Percentiles rank a stretch among this genome's conserved stretches.
Conservation (phyloP, 495 filamentous ascomycete genomes). For the Podospora australis region DNA sequence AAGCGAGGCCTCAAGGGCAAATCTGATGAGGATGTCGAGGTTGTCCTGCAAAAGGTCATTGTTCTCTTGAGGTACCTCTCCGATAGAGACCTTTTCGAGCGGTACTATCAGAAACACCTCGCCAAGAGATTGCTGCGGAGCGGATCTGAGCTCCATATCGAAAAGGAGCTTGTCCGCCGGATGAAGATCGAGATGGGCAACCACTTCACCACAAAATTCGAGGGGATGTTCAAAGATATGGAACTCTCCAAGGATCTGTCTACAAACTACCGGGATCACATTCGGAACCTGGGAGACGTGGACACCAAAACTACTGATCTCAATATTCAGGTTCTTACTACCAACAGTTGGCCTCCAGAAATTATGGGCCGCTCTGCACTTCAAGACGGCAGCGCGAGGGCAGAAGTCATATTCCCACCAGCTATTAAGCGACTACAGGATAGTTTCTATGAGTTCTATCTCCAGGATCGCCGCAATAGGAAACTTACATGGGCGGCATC, state of each 20-base stretch:
- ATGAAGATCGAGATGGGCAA: constrained; percentile 96
- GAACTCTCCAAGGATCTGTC: constrained; percentile 81
- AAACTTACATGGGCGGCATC: constrained; percentile 72
- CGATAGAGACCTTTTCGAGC: constrained; percentile 93
- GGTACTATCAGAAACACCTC: constrained; percentile 97
- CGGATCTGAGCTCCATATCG: constrained; percentile 77
- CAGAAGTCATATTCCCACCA: constrained; percentile 61
- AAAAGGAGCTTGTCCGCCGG: constrained; percentile 90
- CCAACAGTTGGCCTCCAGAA: constrained; percentile 90
- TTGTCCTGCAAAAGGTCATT: constrained; percentile 83
- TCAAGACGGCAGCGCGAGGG: constrained; percentile 44
- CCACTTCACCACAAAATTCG: constrained; percentile 83
- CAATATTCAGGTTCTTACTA: constrained; percentile 77
- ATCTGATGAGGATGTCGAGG: constrained; percentile 84
- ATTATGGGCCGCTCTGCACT: constrained; percentile 53
- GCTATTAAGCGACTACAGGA: constrained; percentile 71
- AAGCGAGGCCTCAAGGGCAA: constrained; percentile 91
- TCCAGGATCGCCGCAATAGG: constrained; percentile 77
- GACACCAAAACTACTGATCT: constrained; percentile 69
- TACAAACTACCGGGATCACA: constrained; percentile 62
- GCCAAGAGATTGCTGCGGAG: constrained; percentile 77
- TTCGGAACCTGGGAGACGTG: constrained; percentile 54
- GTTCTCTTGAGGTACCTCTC: constrained; percentile 75
- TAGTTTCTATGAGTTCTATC: constrained; percentile 87
- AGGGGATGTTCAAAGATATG: constrained; percentile 99